Evolutionary conservation across 441 rosid species (phyloP), one percentile per base, ranked within the genome.

Genomic region (Gossypium davidsonii): DNA sequence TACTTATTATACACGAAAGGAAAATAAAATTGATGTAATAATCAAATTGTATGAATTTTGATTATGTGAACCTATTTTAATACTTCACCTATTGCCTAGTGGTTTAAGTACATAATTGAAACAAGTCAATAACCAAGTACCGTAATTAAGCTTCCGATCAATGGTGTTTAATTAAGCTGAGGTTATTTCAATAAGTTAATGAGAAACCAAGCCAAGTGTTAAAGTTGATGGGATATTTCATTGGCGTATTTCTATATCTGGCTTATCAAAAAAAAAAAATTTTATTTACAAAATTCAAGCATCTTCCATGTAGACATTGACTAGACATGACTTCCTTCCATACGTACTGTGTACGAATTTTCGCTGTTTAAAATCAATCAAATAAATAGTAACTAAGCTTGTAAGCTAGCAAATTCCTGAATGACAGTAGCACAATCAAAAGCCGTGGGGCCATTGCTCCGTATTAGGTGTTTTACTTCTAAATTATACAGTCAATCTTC

Each of bases 181-280:
- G 39, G 8, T 34, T 6, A 34, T 34, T 34, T 34, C 8, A 6
- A 34, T 34, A 34, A 34, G 39, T 34, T 34, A 34, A 5, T 34
- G 39, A 34, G 39, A 6, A 34, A 34, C 8, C 39, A 14, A 74
- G 10, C 8, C 39, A 14, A 74, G 10, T 37, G 18, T 39, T 3
- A 53, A 48, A 69, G 17, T n/a, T 7, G 75, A 77, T 70, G 80
- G 74, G 79, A 79, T 75, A 44, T 74, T 77, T 31, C 79, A 71
- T 56, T 49, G 62, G 28, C 34, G 7, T 48, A 59, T 34, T 8
- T 69, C 39, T 34, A 34, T 34, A 34, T 34, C 39, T 44, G 21
- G 9, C 7, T 7, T 9, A 3, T 14, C 25, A 31, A 31, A 31
- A 28, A 28, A 31, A 4, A 31, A 28, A 28, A n/a, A n/a, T n/a